phyloP scores from a whole-genome alignment of 345 rosid species.

The Moricandia arvensis region DNA sequence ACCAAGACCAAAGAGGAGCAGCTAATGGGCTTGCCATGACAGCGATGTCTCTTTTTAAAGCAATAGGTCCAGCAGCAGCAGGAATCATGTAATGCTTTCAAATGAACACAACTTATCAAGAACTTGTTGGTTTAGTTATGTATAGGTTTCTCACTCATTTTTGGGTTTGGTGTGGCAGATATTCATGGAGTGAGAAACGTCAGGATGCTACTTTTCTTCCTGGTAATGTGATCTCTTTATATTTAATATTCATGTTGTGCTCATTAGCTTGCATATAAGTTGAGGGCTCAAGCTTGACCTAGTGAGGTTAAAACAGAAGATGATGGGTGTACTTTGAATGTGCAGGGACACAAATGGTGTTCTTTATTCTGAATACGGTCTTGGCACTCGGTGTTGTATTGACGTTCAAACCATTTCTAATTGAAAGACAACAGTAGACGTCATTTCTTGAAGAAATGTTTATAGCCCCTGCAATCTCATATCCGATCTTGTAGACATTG shows the following conservation, averaged over 20 bases:
- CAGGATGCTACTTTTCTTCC: slow-evolving; percentile 46
- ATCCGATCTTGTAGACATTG: too few relatives aligned
- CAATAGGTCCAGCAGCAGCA: slow-evolving; percentile 64
- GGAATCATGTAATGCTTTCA: slow-evolving; percentile 49
- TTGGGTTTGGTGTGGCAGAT: slow-evolving; percentile 28
- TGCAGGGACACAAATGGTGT: slow-evolving; percentile 68
- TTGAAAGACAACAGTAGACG: slow-evolving; percentile 4
- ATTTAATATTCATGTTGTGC: background rate
- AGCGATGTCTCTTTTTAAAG: slow-evolving; percentile 65
- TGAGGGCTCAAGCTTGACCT: background rate
- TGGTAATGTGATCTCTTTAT: slow-evolving; percentile 30
- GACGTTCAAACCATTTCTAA: slow-evolving; percentile 80
- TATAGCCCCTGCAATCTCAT: too few relatives aligned
- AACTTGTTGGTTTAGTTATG: background rate
- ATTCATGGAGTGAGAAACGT: slow-evolving; percentile 50
- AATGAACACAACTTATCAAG: background rate
- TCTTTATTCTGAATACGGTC: slow-evolving; percentile 57
- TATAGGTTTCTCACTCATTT: background rate
- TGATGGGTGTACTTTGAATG: background rate
- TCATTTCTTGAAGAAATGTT: too few relatives aligned
- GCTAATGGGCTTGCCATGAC: slow-evolving; percentile 72
- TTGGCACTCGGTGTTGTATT: slow-evolving; percentile 53
- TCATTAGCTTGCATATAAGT: background rate
- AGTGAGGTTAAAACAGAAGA: too few relatives aligned
- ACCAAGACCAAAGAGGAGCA: slow-evolving; percentile 62